A percentile compares a stretch with the other conserved stretches of the same genome.
Conservation (phyloP, 2,329 filamentous ascomycete genomes). For the Westerdykella sp. region DNA sequence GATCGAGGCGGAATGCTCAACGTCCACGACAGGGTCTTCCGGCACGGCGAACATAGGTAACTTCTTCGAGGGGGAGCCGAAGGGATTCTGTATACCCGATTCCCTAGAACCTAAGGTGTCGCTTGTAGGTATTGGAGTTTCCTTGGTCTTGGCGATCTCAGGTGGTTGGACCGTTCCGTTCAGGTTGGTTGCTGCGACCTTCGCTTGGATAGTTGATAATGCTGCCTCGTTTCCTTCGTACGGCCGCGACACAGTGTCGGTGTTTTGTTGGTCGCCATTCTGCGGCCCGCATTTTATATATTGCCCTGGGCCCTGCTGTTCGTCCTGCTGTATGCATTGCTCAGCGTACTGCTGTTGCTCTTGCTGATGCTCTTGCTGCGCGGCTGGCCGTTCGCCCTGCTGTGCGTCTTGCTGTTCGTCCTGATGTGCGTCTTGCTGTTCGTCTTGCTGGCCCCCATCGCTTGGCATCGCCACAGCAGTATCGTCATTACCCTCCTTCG, state of each 20-base stretch:
- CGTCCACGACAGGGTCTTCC: slow-evolving; percentile 37
- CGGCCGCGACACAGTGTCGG: slow-evolving; percentile 1
- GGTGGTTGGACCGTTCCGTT: slow-evolving; percentile 1
- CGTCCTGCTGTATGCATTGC: slow-evolving; percentile 2
- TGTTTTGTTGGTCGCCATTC: no score
- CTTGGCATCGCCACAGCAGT: not conserved
- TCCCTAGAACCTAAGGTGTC: not conserved
- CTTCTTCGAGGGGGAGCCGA: slow-evolving; percentile 25
- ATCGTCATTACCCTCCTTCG: slow-evolving; percentile 9
- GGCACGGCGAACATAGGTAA: slow-evolving; percentile 42
- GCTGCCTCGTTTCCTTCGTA: slow-evolving; percentile 22
- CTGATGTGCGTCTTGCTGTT: slow-evolving; percentile 8
- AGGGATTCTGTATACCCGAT: slow-evolving; percentile 15
- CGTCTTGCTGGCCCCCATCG: not conserved
- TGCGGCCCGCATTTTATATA: no score
- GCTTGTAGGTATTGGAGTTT: not conserved
- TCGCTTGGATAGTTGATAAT: slow-evolving; percentile 16
- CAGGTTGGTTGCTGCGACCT: slow-evolving; percentile 17
- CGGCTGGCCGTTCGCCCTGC: not conserved
- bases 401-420: not conserved
- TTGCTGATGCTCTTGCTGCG: slow-evolving; percentile 1
- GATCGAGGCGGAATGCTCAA: slow-evolving; percentile 25
- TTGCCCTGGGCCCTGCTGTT: not conserved
- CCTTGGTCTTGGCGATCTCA: slow-evolving; percentile 5
- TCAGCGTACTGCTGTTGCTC: not conserved